Evolutionary conservation across 2,329 filamentous ascomycete genomes (phyloP).

Genomic region (Ramularia collo-cygni): DNA sequence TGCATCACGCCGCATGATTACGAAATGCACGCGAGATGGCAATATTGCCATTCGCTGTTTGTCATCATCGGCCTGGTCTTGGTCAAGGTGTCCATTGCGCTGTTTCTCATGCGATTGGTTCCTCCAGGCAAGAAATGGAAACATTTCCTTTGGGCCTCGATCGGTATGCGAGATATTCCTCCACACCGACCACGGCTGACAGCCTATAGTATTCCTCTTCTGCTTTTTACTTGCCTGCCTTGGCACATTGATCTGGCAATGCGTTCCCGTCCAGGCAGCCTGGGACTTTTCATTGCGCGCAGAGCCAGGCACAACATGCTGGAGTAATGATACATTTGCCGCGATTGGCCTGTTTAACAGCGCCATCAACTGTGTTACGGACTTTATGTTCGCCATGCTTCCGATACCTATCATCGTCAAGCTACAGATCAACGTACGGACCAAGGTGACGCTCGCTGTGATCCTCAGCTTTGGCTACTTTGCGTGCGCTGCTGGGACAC

Average conservation of each 20-base stretch:
- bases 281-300: constrained; percentile 38
- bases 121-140: constrained; percentile 34
- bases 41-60: constrained; percentile 43
- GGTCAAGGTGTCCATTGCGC: constrained; percentile 44
- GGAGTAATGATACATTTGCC: constrained; percentile 35
- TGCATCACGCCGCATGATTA: constrained; percentile 26
- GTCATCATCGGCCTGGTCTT: constrained; percentile 40
- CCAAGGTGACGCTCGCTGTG: constrained; percentile 33
- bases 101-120: constrained; percentile 42
- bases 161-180: constrained; percentile 32
- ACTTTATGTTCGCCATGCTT: constrained; percentile 36
- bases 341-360: constrained; percentile 43
- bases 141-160: constrained; percentile 36
- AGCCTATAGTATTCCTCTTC: constrained; percentile 34
- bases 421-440: constrained; percentile 38
- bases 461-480: constrained; percentile 36
- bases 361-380: constrained; percentile 35
- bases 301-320: constrained; percentile 37
- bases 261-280: constrained; percentile 38
- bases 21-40: constrained; percentile 34
- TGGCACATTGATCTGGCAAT: constrained; percentile 44
- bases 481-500: constrained; percentile 38
- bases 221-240: constrained; percentile 38
- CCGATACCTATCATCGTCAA: constrained; percentile 40
- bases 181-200: neutral